A percentile compares a stretch with the other conserved stretches of the same genome.
Conservation (phyloP, 1,284 basidiomycete genomes). For the Malassezia nana region DNA sequence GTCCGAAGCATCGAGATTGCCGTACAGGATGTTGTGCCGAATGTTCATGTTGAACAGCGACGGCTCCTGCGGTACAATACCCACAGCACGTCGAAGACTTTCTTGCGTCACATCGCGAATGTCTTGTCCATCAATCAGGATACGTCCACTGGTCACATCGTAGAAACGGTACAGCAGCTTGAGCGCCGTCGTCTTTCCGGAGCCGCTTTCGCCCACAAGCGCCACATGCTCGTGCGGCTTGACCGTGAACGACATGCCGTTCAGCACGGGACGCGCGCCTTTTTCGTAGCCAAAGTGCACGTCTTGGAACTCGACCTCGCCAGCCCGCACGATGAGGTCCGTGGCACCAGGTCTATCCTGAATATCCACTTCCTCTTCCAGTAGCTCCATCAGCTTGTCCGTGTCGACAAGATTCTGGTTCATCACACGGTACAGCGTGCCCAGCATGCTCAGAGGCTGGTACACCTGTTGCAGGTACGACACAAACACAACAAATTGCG, state of each 20-base stretch:
- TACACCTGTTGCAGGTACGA: slow-evolving; percentile 65
- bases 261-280: slow-evolving; percentile 61
- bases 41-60: slow-evolving; percentile 70
- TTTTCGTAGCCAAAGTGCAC: slow-evolving; percentile 57
- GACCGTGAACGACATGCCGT: slow-evolving; percentile 72
- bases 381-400: slow-evolving; percentile 48
- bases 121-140: slow-evolving; percentile 66
- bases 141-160: slow-evolving; percentile 55
- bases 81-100: slow-evolving; percentile 66
- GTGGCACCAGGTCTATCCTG: slow-evolving; percentile 67
- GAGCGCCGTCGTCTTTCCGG: slow-evolving; percentile 71
- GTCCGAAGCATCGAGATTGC: slow-evolving; percentile 33
- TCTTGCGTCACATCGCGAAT: slow-evolving; percentile 70
- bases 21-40: slow-evolving; percentile 46
- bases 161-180: slow-evolving; percentile 80
- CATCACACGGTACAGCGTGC: slow-evolving; percentile 45
- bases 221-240: slow-evolving; percentile 53
- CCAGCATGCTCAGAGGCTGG: slow-evolving; percentile 33
- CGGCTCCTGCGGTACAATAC: slow-evolving; percentile 53
- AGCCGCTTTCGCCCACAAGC: slow-evolving; percentile 56
- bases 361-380: slow-evolving; percentile 57
- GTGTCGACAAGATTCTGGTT: slow-evolving; percentile 56
- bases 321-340: slow-evolving; percentile 61
- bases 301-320: slow-evolving; percentile 68
- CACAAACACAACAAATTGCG: slow-evolving; percentile 67